phyloP scores from a whole-genome alignment of 345 rosid genomes.

The Clarkia xantiana region DNA sequence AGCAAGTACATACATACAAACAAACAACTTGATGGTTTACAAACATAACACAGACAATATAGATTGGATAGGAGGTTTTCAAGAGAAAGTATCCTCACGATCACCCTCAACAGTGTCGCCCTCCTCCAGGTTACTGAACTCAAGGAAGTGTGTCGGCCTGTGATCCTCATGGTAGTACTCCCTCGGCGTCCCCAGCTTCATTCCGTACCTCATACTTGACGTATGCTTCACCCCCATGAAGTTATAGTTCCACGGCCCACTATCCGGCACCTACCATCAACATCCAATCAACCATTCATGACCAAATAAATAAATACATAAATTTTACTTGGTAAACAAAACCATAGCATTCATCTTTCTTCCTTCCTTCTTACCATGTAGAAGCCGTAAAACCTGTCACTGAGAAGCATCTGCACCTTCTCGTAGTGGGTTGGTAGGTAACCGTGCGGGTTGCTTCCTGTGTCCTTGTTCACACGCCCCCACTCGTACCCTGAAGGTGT shows the following conservation, averaged over 20 bases:
- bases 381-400: slow-evolving; percentile 92
- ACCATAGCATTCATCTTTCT: too few relatives aligned
- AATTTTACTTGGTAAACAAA: too few relatives aligned
- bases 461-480: slow-evolving; percentile 92
- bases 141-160: slow-evolving; percentile 84
- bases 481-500: slow-evolving; percentile 95
- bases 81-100: slow-evolving; percentile 79
- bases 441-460: slow-evolving; percentile 91
- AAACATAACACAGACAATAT: neutral
- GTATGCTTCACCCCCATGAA: slow-evolving; percentile 99
- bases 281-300: too few relatives aligned
- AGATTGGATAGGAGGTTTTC: too few relatives aligned
- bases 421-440: slow-evolving; percentile 94
- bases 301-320: too few relatives aligned
- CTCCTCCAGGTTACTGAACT: slow-evolving; percentile 92
- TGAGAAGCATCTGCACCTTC: slow-evolving; percentile 97
- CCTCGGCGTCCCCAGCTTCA: slow-evolving; percentile 73
- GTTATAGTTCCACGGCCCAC: slow-evolving; percentile 92
- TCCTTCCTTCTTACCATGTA: slow-evolving; percentile 92
- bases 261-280: slow-evolving; percentile 86
- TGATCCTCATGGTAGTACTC: slow-evolving; percentile 93
- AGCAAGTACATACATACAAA: too few relatives aligned
- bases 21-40: neutral
- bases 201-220: slow-evolving; percentile 73
- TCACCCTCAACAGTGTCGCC: slow-evolving; percentile 64